phyloP scores from a whole-genome alignment of 306 rosid species.

The Medicago lupulina region DNA sequence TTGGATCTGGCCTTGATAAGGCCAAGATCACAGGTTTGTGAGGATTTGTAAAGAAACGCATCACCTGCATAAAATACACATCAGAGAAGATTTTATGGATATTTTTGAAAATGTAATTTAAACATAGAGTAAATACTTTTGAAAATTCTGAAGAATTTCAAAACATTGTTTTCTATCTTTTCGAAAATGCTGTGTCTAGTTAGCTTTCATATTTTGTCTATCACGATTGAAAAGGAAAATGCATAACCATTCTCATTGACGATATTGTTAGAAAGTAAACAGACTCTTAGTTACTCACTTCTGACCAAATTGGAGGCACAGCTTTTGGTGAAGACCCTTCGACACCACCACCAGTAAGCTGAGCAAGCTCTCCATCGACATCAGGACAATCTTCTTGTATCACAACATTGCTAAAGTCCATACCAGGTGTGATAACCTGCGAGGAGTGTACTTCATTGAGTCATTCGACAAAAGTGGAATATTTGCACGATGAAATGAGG shows the following conservation, averaged over 20 bases:
- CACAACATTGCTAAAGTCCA: slow-evolving; percentile 89
- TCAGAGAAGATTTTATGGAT: background rate
- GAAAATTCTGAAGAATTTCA: too few relatives aligned
- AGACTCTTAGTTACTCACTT: slow-evolving; percentile 59
- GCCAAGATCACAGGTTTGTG: slow-evolving; percentile 95
- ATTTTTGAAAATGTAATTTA: background rate
- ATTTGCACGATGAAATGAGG: background rate
- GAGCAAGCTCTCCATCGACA: slow-evolving; percentile 68
- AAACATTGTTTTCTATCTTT: too few relatives aligned
- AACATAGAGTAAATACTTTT: too few relatives aligned
- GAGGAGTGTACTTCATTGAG: slow-evolving; percentile 26
- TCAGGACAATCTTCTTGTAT: slow-evolving; percentile 75
- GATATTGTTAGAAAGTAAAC: background rate
- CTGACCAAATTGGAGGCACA: slow-evolving; percentile 78
- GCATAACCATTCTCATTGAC: background rate
- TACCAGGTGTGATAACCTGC: slow-evolving; percentile 93
- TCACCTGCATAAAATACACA: slow-evolving; percentile 55
- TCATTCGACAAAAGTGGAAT: background rate
- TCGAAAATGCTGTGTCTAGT: too few relatives aligned
- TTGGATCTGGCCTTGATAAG: slow-evolving; percentile 89
- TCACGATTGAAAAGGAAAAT: background rate
- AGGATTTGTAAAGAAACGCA: slow-evolving; percentile 88
- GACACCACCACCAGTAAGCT: slow-evolving; percentile 51
- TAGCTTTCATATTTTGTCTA: too few relatives aligned
- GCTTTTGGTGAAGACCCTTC: slow-evolving; percentile 71